Base-by-base conservation (phyloP, 1,284 basidiomycete species). In the Malassezia pachydermatis region DNA sequence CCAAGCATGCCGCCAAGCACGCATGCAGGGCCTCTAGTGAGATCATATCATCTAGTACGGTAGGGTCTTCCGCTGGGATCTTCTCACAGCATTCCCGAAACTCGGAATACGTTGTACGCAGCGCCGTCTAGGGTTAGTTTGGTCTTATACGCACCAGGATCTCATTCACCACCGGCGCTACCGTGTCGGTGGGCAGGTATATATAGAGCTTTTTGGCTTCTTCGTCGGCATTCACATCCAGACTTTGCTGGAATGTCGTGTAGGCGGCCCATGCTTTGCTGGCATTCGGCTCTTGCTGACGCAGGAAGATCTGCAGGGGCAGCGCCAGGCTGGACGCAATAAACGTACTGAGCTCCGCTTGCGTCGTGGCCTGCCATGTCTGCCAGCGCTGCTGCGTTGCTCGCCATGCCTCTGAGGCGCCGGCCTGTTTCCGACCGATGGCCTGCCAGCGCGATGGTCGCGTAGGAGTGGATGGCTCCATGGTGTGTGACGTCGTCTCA, bases 151-250 rank as follows among this genome's bases (percentile, higher is more conserved):
- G n/a, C n/a, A n/a, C n/a, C n/a, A n/a, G n/a, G 5, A 19, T 43
- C 22, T 32, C 42, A 23, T 44, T 14, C 3, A 35, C 10, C 19
- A 36, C 8, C 6, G 24, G 8, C 20, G 32, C 22, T n/a, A 44
- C 32, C 11, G 24, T 16, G 6, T 16, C n/a, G 3, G 22, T 19
- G 17, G 16, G 34, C n/a, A 52, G 29, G 22, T 46, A 46, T 17
- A 29, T 7, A 1, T n/a, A 19, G 2, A 46, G n/a, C 17, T 47
- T 47, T 1, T 29, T 39, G 8, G 19, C 24, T 13, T 29, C 27
- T 9, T 42, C 32, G 36, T 28, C 50, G 22, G 35, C 14, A 28
- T 52, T 52, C 19, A 45, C 50, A n/a, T 30, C 50, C 13, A 52
- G 13, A 24, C 50, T 47, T 20, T 52, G 50, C 17, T 42, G 44